A percentile compares a stretch with the other conserved stretches of the same genome.
Conservation (phyloP, 371 early-diverging fungal genomes). For the Syncephalastrum contaminatum region DNA sequence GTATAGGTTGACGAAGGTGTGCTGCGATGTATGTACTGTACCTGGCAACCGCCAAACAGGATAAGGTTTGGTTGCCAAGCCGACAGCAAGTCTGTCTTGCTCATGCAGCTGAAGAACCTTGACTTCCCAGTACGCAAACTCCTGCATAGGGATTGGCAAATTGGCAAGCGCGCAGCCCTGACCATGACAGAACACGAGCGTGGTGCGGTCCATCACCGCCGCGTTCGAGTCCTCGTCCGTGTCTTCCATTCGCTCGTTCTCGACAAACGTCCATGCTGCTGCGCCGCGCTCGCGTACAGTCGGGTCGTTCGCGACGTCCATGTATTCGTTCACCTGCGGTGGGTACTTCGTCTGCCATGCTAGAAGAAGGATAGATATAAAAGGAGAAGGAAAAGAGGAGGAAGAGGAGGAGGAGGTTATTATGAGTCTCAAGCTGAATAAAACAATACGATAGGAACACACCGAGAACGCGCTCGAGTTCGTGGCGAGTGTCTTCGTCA, state of each 20-base stretch:
- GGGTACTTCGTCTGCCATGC: constrained; percentile 40
- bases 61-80: constrained; percentile 65
- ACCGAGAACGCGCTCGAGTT: constrained; percentile 16
- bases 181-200: constrained; percentile 65
- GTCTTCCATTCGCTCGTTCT: constrained; percentile 22
- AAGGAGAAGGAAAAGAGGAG: background rate
- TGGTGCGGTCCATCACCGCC: constrained; percentile 68
- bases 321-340: constrained; percentile 24
- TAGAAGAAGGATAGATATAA: constrained; percentile 8
- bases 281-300: constrained; percentile 31
- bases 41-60: constrained; percentile 62
- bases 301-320: constrained; percentile 26
- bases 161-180: constrained; percentile 75
- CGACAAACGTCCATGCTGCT: constrained; percentile 37
- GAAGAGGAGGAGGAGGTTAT: too few species aligned
- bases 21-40: constrained; percentile 25
- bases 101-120: constrained; percentile 60
- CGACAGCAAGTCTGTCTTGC: constrained; percentile 45
- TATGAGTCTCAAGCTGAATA: too few species aligned
- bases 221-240: constrained; percentile 53
- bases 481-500: constrained; percentile 16
- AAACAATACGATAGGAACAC: background rate
- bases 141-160: constrained; percentile 66
- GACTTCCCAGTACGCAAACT: constrained; percentile 68
- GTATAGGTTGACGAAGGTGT: too few species aligned